These are phyloP conservation scores for Trypanosoma congolense DNA, from an alignment of 208 protist genomes.

Conservation along the genomic window DNA sequence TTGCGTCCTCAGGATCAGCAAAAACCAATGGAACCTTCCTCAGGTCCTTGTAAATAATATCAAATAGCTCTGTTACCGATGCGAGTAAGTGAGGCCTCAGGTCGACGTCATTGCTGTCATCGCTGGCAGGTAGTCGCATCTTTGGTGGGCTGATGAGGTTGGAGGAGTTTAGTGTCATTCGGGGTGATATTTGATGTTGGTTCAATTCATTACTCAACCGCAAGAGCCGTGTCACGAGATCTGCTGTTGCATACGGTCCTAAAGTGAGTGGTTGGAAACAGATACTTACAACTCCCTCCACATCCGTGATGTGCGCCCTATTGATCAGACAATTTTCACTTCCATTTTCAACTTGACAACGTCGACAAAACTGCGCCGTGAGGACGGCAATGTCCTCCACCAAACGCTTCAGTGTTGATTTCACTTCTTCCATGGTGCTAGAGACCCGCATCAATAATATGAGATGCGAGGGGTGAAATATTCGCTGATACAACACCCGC, in stretches of 20 bases:
- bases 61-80: conserved; percentile 14
- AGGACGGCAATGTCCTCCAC: conserved; percentile 24
- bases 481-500: conserved; percentile 2
- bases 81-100: conserved; percentile 5
- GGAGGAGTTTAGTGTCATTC: background rate
- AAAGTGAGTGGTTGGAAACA: background rate
- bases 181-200: background rate
- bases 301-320: background rate
- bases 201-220: background rate
- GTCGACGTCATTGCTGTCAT: background rate
- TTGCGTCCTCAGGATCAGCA: background rate
- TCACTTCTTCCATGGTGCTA: background rate
- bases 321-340: background rate
- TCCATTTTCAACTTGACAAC: conserved; percentile 2
- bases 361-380: conserved; percentile 18
- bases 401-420: conserved; percentile 1
- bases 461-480: conserved; percentile 12
- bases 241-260: background rate
- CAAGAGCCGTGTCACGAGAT: background rate
- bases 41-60: conserved; percentile 9
- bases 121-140: too few relatives aligned
- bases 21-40: background rate
- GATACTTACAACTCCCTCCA: background rate
- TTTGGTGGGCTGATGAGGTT: background rate
- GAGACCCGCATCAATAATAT: background rate